Evolutionary conservation across 805 yeast genomes (phyloP).

Genomic region (Yarrowia divulgata): DNA sequence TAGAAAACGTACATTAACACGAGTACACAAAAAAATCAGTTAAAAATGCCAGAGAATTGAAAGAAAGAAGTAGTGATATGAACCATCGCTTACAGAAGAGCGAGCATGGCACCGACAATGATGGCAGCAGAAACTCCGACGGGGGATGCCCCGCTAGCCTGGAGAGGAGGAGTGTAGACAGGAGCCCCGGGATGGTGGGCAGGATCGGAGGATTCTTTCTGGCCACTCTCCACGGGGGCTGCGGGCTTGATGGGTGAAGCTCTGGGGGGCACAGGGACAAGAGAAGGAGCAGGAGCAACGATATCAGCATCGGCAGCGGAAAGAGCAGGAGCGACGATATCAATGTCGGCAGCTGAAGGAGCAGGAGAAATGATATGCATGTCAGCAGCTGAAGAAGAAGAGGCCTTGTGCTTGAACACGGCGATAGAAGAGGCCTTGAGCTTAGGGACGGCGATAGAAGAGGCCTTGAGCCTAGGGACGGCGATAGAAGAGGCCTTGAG

Average conservation of each 20-base stretch:
- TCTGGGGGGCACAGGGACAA: neutral
- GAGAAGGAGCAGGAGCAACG: neutral
- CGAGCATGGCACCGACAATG: constrained; percentile 1
- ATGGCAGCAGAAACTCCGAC: constrained; percentile 4
- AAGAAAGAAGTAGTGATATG: neutral
- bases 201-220: neutral
- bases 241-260: neutral
- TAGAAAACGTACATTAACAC: no score
- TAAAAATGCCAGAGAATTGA: neutral
- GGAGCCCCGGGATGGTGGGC: neutral
- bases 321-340: no score
- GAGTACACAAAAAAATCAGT: neutral
- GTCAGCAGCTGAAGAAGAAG: no score
- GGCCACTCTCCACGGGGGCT: neutral
- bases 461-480: no score
- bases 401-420: no score
- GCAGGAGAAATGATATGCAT: no score
- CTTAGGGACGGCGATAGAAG: no score
- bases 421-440: no score
- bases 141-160: constrained; percentile 3
- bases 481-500: no score
- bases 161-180: neutral
- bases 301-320: neutral
- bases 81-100: neutral
- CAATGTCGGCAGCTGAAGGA: no score